Percentiles rank a stretch among this genome's conserved stretches.
phyloP scores from a whole-genome alignment of 2,329 filamentous ascomycete genomes.

The Aureobasidium uvarum region DNA sequence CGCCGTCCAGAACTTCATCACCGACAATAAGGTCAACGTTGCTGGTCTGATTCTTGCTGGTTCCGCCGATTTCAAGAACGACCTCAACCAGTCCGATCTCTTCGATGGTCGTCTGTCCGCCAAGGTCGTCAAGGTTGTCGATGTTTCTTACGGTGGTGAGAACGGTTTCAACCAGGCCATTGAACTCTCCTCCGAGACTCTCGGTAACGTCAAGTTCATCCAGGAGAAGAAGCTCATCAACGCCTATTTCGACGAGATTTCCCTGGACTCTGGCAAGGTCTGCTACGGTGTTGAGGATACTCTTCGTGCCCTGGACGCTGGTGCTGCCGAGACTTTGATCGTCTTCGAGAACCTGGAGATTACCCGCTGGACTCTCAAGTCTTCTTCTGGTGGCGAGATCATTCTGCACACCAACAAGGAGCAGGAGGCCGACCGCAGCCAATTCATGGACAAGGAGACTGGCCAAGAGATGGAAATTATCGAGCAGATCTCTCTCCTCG shows the following conservation, averaged over 20 bases:
- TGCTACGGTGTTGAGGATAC: conserved; percentile 99
- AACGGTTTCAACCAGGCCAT: conserved; percentile 99
- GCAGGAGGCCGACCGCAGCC: conserved; percentile 73
- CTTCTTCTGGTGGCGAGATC: conserved; percentile 67
- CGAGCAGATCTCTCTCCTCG: conserved; percentile 87
- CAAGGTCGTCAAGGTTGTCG: conserved; percentile 99
- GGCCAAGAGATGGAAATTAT: conserved; percentile 96
- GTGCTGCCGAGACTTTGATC: conserved; percentile 90
- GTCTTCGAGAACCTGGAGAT: conserved; percentile 97
- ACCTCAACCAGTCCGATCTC: conserved; percentile 94
- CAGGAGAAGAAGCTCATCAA: conserved; percentile 99
- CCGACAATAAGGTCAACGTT: conserved; percentile 96
- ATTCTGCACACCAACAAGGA: conserved; percentile 85
- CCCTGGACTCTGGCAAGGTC: conserved; percentile 91
- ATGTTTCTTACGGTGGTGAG: conserved; percentile 97
- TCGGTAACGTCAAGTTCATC: conserved; percentile 99
- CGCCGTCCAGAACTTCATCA: conserved; percentile 99
- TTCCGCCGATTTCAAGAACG: conserved; percentile 99
- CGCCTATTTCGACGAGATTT: conserved; percentile 98
- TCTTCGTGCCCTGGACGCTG: conserved; percentile 91
- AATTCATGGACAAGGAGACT: conserved; percentile 94
- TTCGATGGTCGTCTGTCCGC: conserved; percentile 87
- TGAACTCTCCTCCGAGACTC: conserved; percentile 88
- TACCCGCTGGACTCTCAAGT: conserved; percentile 86
- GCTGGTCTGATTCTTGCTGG: conserved; percentile 92